Percentiles rank a stretch among this genome's conserved stretches.
These are phyloP conservation scores for Iberis amara DNA, from an alignment of 441 rosid genomes.

Conservation along the genomic window DNA sequence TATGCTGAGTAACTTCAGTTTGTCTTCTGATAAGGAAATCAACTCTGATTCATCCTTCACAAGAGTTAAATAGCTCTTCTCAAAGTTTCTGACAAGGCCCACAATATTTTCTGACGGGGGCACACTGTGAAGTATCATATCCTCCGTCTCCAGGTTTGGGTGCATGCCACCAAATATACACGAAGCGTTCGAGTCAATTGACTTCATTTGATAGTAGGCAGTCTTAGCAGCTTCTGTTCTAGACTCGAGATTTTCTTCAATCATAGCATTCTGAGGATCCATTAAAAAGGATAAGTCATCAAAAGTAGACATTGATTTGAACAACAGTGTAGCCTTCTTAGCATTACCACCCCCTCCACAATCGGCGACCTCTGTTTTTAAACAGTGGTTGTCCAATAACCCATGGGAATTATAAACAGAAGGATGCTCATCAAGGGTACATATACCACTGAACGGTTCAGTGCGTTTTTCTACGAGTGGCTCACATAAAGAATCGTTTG, in stretches of 20 bases:
- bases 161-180: conserved; percentile 25
- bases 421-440: conserved; percentile 28
- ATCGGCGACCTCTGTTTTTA: conserved; percentile 26
- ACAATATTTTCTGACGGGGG: conserved; percentile 37
- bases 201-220: conserved; percentile 32
- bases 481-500: conserved; percentile 38
- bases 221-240: conserved; percentile 28
- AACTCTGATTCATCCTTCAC: conserved; percentile 40
- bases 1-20: conserved; percentile 39
- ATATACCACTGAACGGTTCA: conserved; percentile 33
- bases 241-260: conserved; percentile 33
- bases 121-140: conserved; percentile 37
- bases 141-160: conserved; percentile 31
- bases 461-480: conserved; percentile 39
- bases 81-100: conserved; percentile 40
- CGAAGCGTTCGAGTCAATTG: conserved; percentile 28
- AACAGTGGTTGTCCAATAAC: conserved; percentile 25
- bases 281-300: conserved; percentile 83
- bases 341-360: conserved; percentile 31
- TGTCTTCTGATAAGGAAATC: conserved; percentile 35
- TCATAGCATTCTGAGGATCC: conserved; percentile 60
- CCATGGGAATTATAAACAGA: conserved; percentile 30
- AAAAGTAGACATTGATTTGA: conserved; percentile 67
- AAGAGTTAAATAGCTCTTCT: conserved; percentile 40
- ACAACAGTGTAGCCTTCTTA: conserved; percentile 42